These are phyloP conservation scores for Clarireedia hainanense DNA, from an alignment of 2,329 filamentous ascomycete genomes.

Conservation along the genomic window DNA sequence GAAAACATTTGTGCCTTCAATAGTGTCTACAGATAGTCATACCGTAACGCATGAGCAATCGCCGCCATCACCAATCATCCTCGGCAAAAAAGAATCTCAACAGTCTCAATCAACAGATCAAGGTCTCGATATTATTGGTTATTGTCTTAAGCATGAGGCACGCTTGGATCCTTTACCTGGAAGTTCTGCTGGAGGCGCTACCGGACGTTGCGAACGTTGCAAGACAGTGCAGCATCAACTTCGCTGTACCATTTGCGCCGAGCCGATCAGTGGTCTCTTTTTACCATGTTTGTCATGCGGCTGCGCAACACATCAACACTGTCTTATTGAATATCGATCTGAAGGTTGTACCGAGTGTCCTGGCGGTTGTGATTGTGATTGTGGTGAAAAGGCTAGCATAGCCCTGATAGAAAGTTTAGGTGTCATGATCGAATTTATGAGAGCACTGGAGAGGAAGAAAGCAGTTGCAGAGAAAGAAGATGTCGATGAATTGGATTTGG, in stretches of 20 bases:
- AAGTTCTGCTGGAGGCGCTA: constrained; percentile 34
- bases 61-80: constrained; percentile 43
- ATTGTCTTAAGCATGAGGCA: constrained; percentile 54
- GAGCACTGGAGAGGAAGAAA: constrained; percentile 12
- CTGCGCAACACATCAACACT: constrained; percentile 52
- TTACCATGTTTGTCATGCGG: constrained; percentile 55
- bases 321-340: constrained; percentile 29
- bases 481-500: constrained; percentile 20
- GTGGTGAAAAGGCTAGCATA: constrained; percentile 46
- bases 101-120: constrained; percentile 39
- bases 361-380: constrained; percentile 58
- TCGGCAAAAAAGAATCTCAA: constrained; percentile 47
- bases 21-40: constrained; percentile 23
- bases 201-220: constrained; percentile 43
- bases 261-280: constrained; percentile 52
- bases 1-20: constrained; percentile 22
- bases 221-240: constrained; percentile 49
- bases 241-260: constrained; percentile 53
- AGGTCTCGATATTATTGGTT: constrained; percentile 54
- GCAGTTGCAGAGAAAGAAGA: constrained; percentile 12
- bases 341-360: constrained; percentile 45
- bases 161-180: constrained; percentile 50
- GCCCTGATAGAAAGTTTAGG: constrained; percentile 56
- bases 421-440: constrained; percentile 29
- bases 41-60: constrained; percentile 16